Percentiles rank a stretch among this genome's conserved stretches.
These are phyloP conservation scores for Boletus subparvulus DNA, from an alignment of 768 basidiomycete genomes.

Conservation along the genomic window DNA sequence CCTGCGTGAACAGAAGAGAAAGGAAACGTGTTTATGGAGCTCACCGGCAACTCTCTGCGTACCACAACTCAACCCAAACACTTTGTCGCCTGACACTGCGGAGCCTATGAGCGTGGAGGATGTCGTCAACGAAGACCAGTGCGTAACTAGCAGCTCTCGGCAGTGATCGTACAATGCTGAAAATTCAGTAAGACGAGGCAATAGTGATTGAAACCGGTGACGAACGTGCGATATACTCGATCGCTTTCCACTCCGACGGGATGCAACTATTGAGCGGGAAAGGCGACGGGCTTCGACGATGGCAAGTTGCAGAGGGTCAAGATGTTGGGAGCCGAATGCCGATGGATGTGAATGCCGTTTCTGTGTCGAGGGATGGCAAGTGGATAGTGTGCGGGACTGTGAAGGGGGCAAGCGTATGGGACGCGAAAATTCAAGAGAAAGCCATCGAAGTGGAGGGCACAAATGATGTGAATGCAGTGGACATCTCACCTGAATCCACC, in stretches of 20 bases:
- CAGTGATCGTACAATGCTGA: background rate
- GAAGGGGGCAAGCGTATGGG: background rate
- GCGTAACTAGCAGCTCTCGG: background rate
- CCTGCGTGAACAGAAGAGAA: background rate
- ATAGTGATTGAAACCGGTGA: background rate
- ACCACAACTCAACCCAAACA: background rate
- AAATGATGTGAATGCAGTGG: background rate
- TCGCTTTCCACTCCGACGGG: background rate
- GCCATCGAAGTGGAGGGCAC: background rate
- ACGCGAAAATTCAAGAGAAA: background rate
- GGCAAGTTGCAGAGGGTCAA: background rate
- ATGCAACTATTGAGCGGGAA: background rate
- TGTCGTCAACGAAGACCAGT: background rate
- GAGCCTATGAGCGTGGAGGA: background rate
- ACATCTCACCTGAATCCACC: background rate
- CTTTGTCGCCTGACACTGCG: background rate
- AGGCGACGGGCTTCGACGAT: background rate
- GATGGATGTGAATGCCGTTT: background rate
- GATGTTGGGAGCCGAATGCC: background rate
- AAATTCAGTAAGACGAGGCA: background rate
- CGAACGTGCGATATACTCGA: too few species aligned
- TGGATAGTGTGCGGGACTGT: background rate
- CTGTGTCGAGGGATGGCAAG: background rate
- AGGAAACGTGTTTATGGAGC: background rate
- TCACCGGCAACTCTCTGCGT: background rate